phyloP scores from a whole-genome alignment of 305 asterid species.

The Rubia occidens region DNA sequence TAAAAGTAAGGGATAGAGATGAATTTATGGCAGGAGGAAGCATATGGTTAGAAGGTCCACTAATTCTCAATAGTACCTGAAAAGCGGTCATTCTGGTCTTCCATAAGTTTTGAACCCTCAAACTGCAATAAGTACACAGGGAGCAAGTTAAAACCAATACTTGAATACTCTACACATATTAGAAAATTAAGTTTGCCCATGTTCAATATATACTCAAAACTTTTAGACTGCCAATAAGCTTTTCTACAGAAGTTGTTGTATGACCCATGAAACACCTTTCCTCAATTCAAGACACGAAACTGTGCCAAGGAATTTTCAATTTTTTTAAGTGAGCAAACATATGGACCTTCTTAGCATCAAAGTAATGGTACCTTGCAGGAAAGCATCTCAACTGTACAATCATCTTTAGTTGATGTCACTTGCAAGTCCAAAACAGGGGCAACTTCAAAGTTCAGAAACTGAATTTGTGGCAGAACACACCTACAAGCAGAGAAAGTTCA shows the following conservation, averaged over 20 bases:
- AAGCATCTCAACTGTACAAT: constrained; percentile 62
- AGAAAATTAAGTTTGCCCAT: background rate
- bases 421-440: constrained; percentile 65
- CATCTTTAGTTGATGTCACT: constrained; percentile 51
- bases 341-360: constrained; percentile 1
- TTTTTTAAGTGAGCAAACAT: background rate
- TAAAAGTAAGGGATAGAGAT: background rate
- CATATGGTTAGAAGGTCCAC: background rate
- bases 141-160: constrained; percentile 17
- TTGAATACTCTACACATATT: background rate
- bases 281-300: background rate
- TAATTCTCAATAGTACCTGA: constrained; percentile 37
- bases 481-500: constrained; percentile 29
- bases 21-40: background rate
- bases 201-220: background rate
- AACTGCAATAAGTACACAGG: constrained; percentile 40
- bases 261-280: background rate
- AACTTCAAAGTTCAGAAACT: constrained; percentile 64
- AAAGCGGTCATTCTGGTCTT: constrained; percentile 66
- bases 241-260: background rate
- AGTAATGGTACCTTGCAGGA: constrained; percentile 60
- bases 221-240: background rate
- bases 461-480: constrained; percentile 67
- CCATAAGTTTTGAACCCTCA: constrained; percentile 63
- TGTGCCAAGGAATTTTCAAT: background rate